phyloP scores from a whole-genome alignment of 139 green algal species.

The Chlamydomonas incerta region DNA sequence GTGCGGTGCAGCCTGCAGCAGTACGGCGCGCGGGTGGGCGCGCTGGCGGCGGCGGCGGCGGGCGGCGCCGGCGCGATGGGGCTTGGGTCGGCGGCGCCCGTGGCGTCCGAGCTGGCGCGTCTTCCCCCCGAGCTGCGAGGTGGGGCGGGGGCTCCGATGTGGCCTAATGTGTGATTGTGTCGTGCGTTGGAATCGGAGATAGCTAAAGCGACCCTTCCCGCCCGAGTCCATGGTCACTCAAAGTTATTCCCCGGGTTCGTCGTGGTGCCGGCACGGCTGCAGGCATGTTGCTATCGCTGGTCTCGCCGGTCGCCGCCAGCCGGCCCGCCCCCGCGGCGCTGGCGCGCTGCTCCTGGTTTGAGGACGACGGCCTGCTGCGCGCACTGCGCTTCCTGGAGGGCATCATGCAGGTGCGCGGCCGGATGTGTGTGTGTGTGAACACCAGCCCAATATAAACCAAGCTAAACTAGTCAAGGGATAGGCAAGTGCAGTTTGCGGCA shows the following conservation, averaged over 20 bases:
- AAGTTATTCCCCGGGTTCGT: too few species aligned
- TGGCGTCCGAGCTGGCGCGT: background rate
- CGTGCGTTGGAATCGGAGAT: too few species aligned
- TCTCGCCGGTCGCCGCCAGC: slow-evolving; percentile 44
- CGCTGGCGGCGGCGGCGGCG: background rate
- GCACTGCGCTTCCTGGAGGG: slow-evolving; percentile 86
- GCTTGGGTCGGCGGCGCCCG: background rate
- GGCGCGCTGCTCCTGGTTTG: slow-evolving; percentile 65
- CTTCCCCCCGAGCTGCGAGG: slow-evolving; percentile 39
- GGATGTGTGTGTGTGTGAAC: too few species aligned
- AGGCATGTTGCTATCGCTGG: slow-evolving; percentile 63
- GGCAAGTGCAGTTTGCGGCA: too few species aligned
- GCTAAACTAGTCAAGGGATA: too few species aligned
- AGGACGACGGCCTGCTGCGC: slow-evolving; percentile 75
- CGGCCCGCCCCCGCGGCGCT: slow-evolving; percentile 66
- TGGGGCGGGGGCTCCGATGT: too few species aligned
- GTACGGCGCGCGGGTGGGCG: slow-evolving; percentile 23
- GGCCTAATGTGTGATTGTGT: background rate
- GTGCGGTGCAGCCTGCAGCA: slow-evolving; percentile 37
- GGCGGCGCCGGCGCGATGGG: background rate
- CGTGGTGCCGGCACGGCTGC: background rate
- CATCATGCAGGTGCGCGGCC: slow-evolving; percentile 77
- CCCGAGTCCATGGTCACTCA: too few species aligned
- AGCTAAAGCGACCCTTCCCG: too few species aligned
- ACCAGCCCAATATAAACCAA: too few species aligned